Conservation (phyloP, 1,284 basidiomycete genomes). For the Filobasidium uniguttulatum region DNA sequence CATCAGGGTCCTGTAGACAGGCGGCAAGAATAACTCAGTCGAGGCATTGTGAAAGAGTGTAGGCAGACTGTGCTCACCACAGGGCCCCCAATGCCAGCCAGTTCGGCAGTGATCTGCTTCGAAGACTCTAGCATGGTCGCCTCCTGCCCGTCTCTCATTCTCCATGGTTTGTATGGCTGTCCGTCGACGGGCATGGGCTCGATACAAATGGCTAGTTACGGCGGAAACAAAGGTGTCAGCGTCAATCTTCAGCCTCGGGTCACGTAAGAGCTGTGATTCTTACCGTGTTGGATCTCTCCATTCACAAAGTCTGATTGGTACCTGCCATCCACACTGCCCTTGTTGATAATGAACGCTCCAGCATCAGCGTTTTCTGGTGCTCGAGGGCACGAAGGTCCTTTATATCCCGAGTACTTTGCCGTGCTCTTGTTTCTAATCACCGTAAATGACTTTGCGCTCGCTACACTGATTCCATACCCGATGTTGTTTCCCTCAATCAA, state of each 20-base stretch:
- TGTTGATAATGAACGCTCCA: conserved; percentile 33
- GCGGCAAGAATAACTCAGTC: too few relatives aligned
- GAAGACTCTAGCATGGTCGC: conserved; percentile 16
- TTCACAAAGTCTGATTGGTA: conserved; percentile 37
- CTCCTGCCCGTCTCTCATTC: conserved; percentile 31
- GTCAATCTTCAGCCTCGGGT: neutral
- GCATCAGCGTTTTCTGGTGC: conserved; percentile 34
- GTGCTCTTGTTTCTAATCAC: conserved; percentile 28
- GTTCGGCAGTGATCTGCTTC: too few relatives aligned
- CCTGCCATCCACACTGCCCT: conserved; percentile 28
- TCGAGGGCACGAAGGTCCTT: conserved; percentile 29
- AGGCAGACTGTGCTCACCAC: neutral
- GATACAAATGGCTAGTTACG: conserved; percentile 32
- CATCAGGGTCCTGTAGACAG: conserved; percentile 24
- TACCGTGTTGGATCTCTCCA: conserved; percentile 38
- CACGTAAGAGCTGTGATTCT: conserved; percentile 19
- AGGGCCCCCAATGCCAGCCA: neutral
- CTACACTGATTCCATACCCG: conserved; percentile 37
- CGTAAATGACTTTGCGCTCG: conserved; percentile 31
- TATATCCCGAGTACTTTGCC: conserved; percentile 28
- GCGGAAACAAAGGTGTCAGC: neutral
- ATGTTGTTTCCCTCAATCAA: conserved; percentile 29
- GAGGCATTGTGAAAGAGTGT: neutral
- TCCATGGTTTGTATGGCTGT: conserved; percentile 29
- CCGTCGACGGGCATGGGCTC: conserved; percentile 27